phyloP scores from a whole-genome alignment of 164 flowering plant species.

The Cinnamomum chago region DNA sequence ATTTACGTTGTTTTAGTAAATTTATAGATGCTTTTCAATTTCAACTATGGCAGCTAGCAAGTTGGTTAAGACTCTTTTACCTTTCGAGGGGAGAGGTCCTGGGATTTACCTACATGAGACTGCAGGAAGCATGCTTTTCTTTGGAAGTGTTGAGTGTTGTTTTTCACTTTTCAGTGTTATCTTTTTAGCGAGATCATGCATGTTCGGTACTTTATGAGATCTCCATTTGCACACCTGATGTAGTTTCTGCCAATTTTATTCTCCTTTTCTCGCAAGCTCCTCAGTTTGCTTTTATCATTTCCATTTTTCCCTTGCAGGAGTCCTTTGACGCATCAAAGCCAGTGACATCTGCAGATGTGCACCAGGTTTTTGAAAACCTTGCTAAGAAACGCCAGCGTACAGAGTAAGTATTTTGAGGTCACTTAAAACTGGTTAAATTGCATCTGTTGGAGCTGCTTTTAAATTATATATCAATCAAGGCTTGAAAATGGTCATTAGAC shows the following conservation, averaged over 20 bases:
- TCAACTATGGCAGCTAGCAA: too few relatives aligned
- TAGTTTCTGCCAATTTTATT: neutral
- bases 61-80: too few relatives aligned
- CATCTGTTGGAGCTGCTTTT: slow-evolving; percentile 4
- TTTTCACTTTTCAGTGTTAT: too few relatives aligned
- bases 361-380: slow-evolving; percentile 86
- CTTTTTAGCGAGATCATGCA: neutral
- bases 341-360: slow-evolving; percentile 74
- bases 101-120: too few relatives aligned
- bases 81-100: too few relatives aligned
- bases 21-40: too few relatives aligned
- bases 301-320: slow-evolving; percentile 40
- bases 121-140: too few relatives aligned
- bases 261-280: neutral
- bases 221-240: neutral
- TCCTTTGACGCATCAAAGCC: slow-evolving; percentile 72
- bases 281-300: neutral
- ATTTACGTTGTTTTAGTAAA: too few relatives aligned
- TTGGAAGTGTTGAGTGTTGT: too few relatives aligned
- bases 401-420: slow-evolving; percentile 24
- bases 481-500: neutral
- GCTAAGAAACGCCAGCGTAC: slow-evolving; percentile 69
- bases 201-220: neutral
- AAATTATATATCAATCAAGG: neutral
- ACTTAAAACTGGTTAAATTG: neutral